Conservation (phyloP, 305 asterid genomes). For the Coffea humblotiana region DNA sequence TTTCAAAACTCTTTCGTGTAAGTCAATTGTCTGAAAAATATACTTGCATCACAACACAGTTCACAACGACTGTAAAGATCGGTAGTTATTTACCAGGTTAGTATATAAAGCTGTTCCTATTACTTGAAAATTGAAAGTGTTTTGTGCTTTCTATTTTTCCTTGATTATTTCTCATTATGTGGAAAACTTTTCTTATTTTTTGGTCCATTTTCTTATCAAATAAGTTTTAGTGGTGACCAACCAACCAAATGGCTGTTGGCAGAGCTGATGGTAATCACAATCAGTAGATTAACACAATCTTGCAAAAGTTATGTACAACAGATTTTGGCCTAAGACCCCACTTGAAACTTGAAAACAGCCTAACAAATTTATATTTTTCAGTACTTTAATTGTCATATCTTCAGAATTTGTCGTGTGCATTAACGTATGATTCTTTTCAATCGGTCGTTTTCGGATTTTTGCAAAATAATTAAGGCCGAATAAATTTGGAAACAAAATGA, state of each 20-base stretch:
- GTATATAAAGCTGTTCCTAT: too few species aligned
- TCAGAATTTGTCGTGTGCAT: neutral
- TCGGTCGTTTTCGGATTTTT: constrained; percentile 8
- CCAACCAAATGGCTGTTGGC: neutral
- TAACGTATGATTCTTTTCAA: neutral
- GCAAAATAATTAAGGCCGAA: neutral
- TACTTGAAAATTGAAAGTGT: too few species aligned
- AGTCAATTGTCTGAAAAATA: too few species aligned
- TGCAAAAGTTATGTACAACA: neutral
- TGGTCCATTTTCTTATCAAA: neutral
- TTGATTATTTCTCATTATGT: too few species aligned
- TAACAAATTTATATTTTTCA: neutral
- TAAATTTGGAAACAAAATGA: neutral
- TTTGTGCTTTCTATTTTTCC: too few species aligned
- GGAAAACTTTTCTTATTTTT: too few species aligned
- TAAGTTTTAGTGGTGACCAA: too few species aligned
- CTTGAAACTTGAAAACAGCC: neutral
- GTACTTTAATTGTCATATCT: neutral
- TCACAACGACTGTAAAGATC: too few species aligned
- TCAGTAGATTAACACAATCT: too few species aligned
- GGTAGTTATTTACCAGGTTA: too few species aligned
- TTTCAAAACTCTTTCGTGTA: too few species aligned
- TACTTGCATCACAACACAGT: too few species aligned
- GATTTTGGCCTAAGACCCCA: neutral
- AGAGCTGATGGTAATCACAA: neutral